Evolutionary conservation across 2,329 filamentous ascomycete species (phyloP), one percentile per base, ranked within the genome.

Genomic region (Sporothrix dimorphospora): DNA sequence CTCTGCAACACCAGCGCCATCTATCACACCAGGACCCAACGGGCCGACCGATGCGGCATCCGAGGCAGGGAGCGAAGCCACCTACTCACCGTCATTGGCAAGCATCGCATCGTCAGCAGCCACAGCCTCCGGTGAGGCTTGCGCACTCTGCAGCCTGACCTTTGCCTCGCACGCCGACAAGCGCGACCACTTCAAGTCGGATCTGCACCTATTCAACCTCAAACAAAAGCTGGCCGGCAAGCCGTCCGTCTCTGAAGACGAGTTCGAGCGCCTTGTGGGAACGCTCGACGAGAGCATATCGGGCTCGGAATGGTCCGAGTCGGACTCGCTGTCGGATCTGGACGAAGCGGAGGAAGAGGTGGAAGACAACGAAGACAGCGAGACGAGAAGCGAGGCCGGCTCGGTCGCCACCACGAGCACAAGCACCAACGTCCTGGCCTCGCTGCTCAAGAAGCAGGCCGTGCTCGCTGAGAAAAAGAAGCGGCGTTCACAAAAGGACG

Each of bases 151-250:
- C 81, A 85, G 86, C 51, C 85, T 94, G 49, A 84, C 87, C 5
- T 97, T 97, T 77, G 78, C 85, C 42, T 91, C 86, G 11, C 86
- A 97, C 8, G 86, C 90, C 73, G 95, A 98, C 74, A 95, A 98
- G 79, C 89, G 93, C 74, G 87, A 89, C 73, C 96, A 99, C 81
- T 90, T 93, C 72, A 92, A 93, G 77, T 97, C 95, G 11, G 96
- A 99, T 78, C 86, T 97, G 66, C 96, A 99, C 80, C 88, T 91
- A 75, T 99, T 98, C 83, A 99, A 99, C 79, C 83, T 98, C 74
- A 98, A 97, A 82, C 92, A 95, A 79, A 97, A 93, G 83, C 83
- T 97, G 72, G 90, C 93, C 63, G 93, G 93, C 0, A 85, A 86
- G 72, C 87, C 86, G 11, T 82, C 92, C 0, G 91, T 98, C 1